A percentile compares a stretch with the other conserved stretches of the same genome.
Conservation (phyloP, 768 basidiomycete species). For the Lenzites betulinus region DNA sequence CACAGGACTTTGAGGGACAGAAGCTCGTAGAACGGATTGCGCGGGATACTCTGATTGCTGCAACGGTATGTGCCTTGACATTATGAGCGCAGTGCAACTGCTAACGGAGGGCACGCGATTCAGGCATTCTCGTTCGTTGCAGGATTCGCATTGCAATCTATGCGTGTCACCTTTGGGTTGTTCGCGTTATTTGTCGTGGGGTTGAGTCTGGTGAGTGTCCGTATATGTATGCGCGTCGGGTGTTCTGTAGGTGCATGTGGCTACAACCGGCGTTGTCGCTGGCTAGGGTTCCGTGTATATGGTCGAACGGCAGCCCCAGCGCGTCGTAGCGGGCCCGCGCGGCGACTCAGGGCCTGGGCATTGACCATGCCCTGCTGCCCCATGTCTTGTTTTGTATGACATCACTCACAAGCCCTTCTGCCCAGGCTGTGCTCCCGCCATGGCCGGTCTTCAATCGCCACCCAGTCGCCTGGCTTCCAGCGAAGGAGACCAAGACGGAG, state of each 20-base stretch:
- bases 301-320: no score
- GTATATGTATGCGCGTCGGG: not conserved
- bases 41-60: constrained; percentile 43
- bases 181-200: constrained; percentile 37
- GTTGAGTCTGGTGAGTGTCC: constrained; percentile 18
- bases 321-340: no score
- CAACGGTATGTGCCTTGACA: constrained; percentile 42
- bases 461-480: constrained; percentile 62
- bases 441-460: constrained; percentile 70
- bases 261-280: no score
- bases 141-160: constrained; percentile 58
- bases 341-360: no score
- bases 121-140: constrained; percentile 57
- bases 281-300: no score
- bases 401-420: constrained; percentile 2
- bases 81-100: not conserved
- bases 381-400: constrained; percentile 6
- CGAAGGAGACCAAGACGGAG: constrained; percentile 32
- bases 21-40: constrained; percentile 50
- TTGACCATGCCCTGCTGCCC: not conserved
- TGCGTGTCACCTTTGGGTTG: constrained; percentile 53
- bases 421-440: constrained; percentile 62
- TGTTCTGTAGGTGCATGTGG: not conserved
- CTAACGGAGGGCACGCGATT: not conserved
- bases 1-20: constrained; percentile 66